A percentile compares a stretch with the other conserved stretches of the same genome.
Conservation (phyloP, 345 rosid genomes). For the Syzygium aqueum region DNA sequence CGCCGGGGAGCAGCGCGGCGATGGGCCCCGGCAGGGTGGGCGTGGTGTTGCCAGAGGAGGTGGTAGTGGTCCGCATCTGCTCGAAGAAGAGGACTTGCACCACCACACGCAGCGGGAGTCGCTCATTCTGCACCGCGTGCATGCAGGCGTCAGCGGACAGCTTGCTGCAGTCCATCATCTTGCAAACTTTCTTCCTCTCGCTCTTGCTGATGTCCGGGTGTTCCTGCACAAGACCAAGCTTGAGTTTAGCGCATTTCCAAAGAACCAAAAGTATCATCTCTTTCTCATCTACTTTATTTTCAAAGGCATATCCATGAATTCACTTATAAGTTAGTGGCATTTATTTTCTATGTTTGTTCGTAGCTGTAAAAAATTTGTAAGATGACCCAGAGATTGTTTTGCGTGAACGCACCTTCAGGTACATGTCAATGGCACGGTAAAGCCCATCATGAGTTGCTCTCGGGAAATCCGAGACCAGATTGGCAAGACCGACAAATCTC, state of each 20-base stretch:
- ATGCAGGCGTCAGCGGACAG: slow-evolving; percentile 71
- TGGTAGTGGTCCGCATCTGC: slow-evolving; percentile 47
- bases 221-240: slow-evolving; percentile 24
- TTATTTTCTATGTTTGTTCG: background rate
- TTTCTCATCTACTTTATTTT: background rate
- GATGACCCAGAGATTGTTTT: background rate
- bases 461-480: slow-evolving; percentile 33
- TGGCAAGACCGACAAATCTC: slow-evolving; percentile 36
- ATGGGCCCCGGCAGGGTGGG: slow-evolving; percentile 44
- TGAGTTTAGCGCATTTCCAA: background rate
- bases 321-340: background rate
- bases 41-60: slow-evolving; percentile 41
- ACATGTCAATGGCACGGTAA: slow-evolving; percentile 72
- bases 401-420: slow-evolving; percentile 41
- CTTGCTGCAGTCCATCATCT: slow-evolving; percentile 73
- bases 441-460: slow-evolving; percentile 57
- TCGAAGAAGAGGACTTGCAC: slow-evolving; percentile 92
- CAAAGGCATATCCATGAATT: background rate
- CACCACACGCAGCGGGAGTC: slow-evolving; percentile 71
- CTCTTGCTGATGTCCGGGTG: slow-evolving; percentile 52
- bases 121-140: slow-evolving; percentile 83
- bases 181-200: slow-evolving; percentile 63
- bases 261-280: background rate
- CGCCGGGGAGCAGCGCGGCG: slow-evolving; percentile 35
- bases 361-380: background rate